Evolutionary conservation across 306 rosid species (phyloP).

Genomic region (Styphnolobium japonicum): DNA sequence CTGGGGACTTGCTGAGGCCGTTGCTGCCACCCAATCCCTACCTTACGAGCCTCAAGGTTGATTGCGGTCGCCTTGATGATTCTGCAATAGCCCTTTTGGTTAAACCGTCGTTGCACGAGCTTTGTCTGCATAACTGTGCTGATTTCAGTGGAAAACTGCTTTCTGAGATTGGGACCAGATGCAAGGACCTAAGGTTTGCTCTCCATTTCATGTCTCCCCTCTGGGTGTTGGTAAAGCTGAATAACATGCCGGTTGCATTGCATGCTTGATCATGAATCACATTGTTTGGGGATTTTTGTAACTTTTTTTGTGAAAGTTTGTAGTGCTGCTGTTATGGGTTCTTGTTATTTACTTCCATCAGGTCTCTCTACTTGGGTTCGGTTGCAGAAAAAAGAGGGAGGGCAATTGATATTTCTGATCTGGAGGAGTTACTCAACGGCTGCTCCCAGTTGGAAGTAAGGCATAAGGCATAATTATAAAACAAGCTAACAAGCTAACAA

Average conservation of each 20-base stretch:
- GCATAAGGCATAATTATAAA: constrained; percentile 45
- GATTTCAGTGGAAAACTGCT: constrained; percentile 87
- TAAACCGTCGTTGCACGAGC: constrained; percentile 67
- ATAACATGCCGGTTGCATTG: not conserved
- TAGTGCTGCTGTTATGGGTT: constrained; percentile 30
- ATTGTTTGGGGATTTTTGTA: constrained; percentile 14
- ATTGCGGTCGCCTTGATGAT: constrained; percentile 81
- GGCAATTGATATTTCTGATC: constrained; percentile 73
- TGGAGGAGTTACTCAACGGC: constrained; percentile 82
- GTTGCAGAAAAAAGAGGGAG: constrained; percentile 83
- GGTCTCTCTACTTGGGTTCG: constrained; percentile 90
- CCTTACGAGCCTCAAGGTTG: constrained; percentile 61
- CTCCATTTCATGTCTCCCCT: not conserved
- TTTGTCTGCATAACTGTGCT: constrained; percentile 71
- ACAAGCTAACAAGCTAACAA: not conserved
- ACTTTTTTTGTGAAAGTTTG: not conserved
- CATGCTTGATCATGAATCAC: constrained; percentile 1
- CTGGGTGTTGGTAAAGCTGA: not conserved
- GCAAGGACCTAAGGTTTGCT: constrained; percentile 70
- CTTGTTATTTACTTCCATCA: constrained; percentile 42
- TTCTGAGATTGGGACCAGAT: constrained; percentile 69
- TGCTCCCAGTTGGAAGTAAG: constrained; percentile 92
- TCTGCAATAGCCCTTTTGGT: constrained; percentile 56
- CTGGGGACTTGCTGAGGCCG: constrained; percentile 58
- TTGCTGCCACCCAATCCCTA: constrained; percentile 69